A percentile compares a stretch with the other conserved stretches of the same genome.
Conservation (phyloP, 1,139 yeast genomes). For the Pneumocystis oryctolagi region DNA sequence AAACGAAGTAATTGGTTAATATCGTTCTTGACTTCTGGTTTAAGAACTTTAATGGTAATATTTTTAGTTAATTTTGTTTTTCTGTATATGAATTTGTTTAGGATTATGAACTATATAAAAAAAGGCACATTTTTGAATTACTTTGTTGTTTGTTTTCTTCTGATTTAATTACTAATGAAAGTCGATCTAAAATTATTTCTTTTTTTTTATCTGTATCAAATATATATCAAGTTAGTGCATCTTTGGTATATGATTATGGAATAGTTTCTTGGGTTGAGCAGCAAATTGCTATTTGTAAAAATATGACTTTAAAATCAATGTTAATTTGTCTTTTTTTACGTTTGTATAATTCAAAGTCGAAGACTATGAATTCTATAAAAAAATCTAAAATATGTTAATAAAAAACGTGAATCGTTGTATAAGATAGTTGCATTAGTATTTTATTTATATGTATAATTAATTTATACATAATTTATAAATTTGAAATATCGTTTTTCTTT, state of each 20-base stretch:
- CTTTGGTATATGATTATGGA: not conserved
- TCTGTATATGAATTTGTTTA: not conserved
- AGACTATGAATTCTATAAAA: not conserved
- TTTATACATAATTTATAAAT: not conserved
- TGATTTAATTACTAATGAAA: not conserved
- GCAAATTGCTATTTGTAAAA: not conserved
- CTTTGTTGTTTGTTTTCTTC: not conserved
- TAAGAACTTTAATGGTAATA: not conserved
- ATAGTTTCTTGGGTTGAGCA: not conserved
- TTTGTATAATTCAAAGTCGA: not conserved
- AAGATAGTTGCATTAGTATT: not conserved
- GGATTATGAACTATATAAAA: not conserved
- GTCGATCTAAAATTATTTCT: not conserved
- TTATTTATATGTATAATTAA: not conserved
- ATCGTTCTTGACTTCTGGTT: conserved; percentile 8
- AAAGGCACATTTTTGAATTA: not conserved
- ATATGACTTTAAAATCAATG: not conserved
- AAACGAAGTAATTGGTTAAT: conserved; percentile 11
- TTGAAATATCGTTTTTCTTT: not conserved
- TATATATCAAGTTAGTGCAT: not conserved
- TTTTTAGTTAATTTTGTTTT: not conserved
- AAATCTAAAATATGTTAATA: not conserved
- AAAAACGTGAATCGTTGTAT: not conserved
- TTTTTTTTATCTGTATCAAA: not conserved
- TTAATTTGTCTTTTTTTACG: not conserved